Conservation (phyloP, 495 filamentous ascomycete genomes). For the Chaetomidium leptoderma region DNA sequence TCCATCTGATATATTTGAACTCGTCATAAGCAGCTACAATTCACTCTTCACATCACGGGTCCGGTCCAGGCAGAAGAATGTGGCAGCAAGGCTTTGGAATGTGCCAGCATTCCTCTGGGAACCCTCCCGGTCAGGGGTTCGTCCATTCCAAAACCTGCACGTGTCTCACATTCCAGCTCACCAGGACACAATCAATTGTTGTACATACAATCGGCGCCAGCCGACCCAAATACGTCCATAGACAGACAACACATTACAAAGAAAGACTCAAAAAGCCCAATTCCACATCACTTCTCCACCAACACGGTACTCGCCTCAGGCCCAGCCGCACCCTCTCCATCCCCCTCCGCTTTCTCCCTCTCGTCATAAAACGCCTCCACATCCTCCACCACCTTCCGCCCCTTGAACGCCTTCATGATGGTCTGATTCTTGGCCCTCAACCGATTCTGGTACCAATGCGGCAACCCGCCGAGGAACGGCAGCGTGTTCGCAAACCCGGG, state of each 20-base stretch:
- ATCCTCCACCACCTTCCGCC: constrained; percentile 48
- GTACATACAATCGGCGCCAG: neutral
- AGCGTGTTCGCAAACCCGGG: constrained; percentile 42
- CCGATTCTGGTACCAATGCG: constrained; percentile 44
- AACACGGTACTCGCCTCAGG: constrained; percentile 35
- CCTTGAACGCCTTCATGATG: constrained; percentile 45
- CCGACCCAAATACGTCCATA: neutral
- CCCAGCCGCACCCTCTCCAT: neutral
- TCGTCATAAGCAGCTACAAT: neutral
- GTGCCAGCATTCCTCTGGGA: neutral
- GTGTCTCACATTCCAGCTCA: neutral
- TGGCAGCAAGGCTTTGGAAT: neutral
- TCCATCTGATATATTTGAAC: too few species aligned
- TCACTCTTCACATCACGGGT: neutral
- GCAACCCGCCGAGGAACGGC: constrained; percentile 35
- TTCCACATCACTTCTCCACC: constrained; percentile 24
- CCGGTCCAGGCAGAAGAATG: too few species aligned
- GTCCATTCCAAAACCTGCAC: neutral
- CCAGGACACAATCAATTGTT: neutral
- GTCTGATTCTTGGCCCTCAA: constrained; percentile 33
- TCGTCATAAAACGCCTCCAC: constrained; percentile 39
- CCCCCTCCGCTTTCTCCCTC: constrained; percentile 25
- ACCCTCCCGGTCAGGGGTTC: neutral
- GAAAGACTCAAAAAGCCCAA: neutral
- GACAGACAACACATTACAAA: neutral